Evolutionary conservation across 179 eudicot species (phyloP).

Genomic region (Beta corolliflora): DNA sequence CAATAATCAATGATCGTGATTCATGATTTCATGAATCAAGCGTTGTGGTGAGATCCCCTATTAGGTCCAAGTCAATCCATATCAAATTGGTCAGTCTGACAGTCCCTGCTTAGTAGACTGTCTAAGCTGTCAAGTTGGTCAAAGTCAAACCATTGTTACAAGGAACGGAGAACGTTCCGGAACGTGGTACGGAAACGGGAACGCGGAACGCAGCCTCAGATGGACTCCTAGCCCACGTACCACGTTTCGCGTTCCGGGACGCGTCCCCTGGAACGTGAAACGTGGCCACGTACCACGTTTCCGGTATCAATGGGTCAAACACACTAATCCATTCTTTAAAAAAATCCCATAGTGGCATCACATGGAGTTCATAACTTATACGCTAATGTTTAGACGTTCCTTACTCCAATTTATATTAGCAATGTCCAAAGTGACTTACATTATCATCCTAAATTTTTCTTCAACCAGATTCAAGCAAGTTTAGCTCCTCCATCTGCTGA

Average conservation of each 20-base stretch:
- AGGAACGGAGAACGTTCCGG: too few species aligned
- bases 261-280: too few species aligned
- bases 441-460: neutral
- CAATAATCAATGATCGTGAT: neutral
- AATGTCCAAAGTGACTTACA: neutral
- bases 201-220: too few species aligned
- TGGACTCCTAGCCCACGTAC: too few species aligned
- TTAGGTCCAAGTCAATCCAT: neutral
- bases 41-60: neutral
- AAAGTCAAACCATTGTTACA: too few species aligned
- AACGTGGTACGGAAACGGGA: too few species aligned
- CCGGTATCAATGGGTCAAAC: too few species aligned
- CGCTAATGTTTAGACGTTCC: neutral
- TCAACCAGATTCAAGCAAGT: constrained; percentile 64
- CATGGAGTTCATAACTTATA: neutral
- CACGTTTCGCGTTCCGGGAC: too few species aligned
- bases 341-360: neutral
- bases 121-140: neutral
- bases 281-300: too few species aligned
- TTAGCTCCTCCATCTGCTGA: constrained; percentile 73
- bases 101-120: neutral
- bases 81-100: too few species aligned
- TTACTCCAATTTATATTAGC: neutral
- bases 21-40: neutral
- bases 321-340: neutral